Base-by-base conservation (phyloP, 129 eudicot genomes). In the Tagetes patula region DNA sequence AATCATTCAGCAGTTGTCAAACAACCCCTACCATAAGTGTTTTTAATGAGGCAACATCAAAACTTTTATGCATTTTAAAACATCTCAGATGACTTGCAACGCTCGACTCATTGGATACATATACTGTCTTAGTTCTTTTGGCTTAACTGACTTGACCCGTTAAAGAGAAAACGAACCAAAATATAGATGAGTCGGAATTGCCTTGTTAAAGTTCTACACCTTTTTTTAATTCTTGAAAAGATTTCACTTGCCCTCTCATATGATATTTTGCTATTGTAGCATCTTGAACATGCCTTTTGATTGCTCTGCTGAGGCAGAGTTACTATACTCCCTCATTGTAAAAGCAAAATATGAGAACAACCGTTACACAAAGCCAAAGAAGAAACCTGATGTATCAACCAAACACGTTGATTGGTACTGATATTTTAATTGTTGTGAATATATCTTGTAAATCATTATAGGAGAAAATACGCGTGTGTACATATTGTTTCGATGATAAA, bases 261-360 rank as follows among this genome's bases (percentile, higher is more conserved):
- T 71, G 69, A 5, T 50, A 33, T 1, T 72, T 47, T 43, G 31
- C 10, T 60, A 5, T 74, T 68, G 69, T 78, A 95, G 99, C 80
- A 86, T 90, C 82, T 67, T 95, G 79, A 77, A 86, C 66, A 45
- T 72, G 83, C 97, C 99, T 32, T 95, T 77, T 70, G 97, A 90
- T 77, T 86, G 91, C 71, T 95, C 97, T 32, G 96, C 97, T 6
- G 99, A 95, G 77, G 88, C 85, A 0, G 96, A 95, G 11, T 85
- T 90, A 80, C 91, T 95, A 42, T 95, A 88, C 55, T 64, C 91
- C 0, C 97, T 95, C 74, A 84, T 95, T 74, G 88, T 83, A 39
- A 95, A 95, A 83, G 97, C 99, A 54, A 83, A 74, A 71, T 86
- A 60, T 73, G 99, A 90, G 89, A 95, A 95, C 75, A 90, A 88